Conservation (phyloP, 1,284 basidiomycete species). For the Paramarasmius palmivorus region DNA sequence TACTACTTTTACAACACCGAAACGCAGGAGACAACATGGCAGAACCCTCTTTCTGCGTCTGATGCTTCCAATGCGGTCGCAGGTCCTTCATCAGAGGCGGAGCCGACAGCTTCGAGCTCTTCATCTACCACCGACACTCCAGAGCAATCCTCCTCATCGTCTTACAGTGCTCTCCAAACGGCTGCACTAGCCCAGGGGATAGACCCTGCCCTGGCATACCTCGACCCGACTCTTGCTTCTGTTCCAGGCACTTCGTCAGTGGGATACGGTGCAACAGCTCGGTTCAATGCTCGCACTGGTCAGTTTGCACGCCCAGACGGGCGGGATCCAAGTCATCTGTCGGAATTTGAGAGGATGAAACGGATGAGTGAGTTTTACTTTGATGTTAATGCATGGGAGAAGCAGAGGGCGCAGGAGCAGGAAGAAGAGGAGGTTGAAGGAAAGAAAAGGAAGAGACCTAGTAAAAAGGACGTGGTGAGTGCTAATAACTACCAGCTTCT, state of each 20-base stretch:
- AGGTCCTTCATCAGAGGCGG: conserved; percentile 27
- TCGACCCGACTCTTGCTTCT: conserved; percentile 71
- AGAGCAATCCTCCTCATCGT: conserved; percentile 25
- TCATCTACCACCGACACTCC: conserved; percentile 25
- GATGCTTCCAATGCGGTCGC: conserved; percentile 19
- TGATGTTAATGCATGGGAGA: conserved; percentile 82
- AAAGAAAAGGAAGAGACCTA: conserved; percentile 73
- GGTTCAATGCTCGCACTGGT: conserved; percentile 86
- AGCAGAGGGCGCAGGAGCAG: conserved; percentile 59
- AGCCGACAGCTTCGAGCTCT: conserved; percentile 13
- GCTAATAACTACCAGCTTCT: conserved; percentile 9
- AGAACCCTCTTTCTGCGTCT: conserved; percentile 63
- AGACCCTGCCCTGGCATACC: conserved; percentile 80
- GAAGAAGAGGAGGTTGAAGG: conserved; percentile 54
- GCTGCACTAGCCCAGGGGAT: conserved; percentile 78
- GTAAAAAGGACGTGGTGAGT: conserved; percentile 87
- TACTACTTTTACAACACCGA: conserved; percentile 88
- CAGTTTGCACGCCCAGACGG: conserved; percentile 68
- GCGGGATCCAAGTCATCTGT: conserved; percentile 74
- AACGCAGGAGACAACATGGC: conserved; percentile 87
- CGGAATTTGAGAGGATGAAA: conserved; percentile 81
- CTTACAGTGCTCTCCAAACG: conserved; percentile 50
- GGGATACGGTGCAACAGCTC: conserved; percentile 44
- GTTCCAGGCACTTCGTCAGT: conserved; percentile 34
- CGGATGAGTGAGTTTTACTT: conserved; percentile 90